Evolutionary conservation across 495 filamentous ascomycete genomes (phyloP).

Genomic region (Penicillium cosmopolitanum): DNA sequence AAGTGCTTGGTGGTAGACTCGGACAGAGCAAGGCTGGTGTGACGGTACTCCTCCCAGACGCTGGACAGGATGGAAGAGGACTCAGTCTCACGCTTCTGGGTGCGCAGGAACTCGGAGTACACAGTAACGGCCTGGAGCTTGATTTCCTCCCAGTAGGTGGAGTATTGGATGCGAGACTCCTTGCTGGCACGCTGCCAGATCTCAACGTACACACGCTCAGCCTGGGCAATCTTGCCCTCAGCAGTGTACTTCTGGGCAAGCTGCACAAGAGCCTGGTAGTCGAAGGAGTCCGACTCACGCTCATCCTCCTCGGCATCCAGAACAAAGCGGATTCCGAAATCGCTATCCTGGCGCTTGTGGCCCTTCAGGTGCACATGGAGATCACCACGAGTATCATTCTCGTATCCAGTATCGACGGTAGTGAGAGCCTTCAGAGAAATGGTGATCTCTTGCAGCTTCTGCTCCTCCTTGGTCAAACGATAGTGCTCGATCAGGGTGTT

Average conservation of each 20-base stretch:
- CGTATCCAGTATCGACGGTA: slow-evolving; percentile 14
- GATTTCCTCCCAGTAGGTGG: slow-evolving; percentile 35
- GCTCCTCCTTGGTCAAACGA: slow-evolving; percentile 30
- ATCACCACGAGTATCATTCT: slow-evolving; percentile 18
- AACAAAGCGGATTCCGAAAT: slow-evolving; percentile 25
- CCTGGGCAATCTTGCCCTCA: slow-evolving; percentile 26
- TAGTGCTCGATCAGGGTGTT: slow-evolving; percentile 41
- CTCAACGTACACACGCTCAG: slow-evolving; percentile 39
- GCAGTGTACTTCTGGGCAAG: slow-evolving; percentile 27
- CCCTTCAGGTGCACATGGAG: slow-evolving; percentile 35
- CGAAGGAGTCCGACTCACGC: slow-evolving; percentile 20
- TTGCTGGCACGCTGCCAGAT: slow-evolving; percentile 41
- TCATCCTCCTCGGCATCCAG: slow-evolving; percentile 32
- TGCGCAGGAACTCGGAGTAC: slow-evolving; percentile 38
- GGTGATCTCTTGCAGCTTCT: slow-evolving; percentile 25
- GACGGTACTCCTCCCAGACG: slow-evolving; percentile 41
- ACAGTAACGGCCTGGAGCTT: slow-evolving; percentile 33
- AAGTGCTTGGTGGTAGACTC: slow-evolving; percentile 33
- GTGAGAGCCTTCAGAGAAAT: slow-evolving; percentile 20
- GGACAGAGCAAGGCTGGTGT: slow-evolving; percentile 25
- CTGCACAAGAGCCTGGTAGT: slow-evolving; percentile 27
- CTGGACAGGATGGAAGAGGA: slow-evolving; percentile 40
- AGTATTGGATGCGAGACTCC: slow-evolving; percentile 34
- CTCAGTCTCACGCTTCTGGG: slow-evolving; percentile 35
- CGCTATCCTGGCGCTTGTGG: slow-evolving; percentile 20